Base-by-base conservation (phyloP, 345 rosid species). In the Salix suchowensis region DNA sequence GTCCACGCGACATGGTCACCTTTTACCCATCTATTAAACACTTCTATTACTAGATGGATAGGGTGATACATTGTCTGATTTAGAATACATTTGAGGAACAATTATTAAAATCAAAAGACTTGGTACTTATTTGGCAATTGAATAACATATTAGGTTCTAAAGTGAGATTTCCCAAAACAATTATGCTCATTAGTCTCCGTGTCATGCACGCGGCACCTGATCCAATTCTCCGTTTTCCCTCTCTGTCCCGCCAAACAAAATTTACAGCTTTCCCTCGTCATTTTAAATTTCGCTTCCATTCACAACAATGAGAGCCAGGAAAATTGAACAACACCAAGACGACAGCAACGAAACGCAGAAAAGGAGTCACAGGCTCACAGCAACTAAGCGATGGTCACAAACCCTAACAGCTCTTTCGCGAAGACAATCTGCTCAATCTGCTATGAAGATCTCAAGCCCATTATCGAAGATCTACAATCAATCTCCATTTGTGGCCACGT, bases 401-500 rank as follows among this genome's bases (percentile, higher is more conserved):
- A 58, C 48, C 14, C 69, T 11, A 54, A 36, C 58, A 79, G 75
- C 73, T 77, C 79, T 46, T 85, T 85, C 74, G 84, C 83, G 34
- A 91, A 77, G 78, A 87, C 94, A 1, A 89, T 93, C 34, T 96
- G 99, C 75, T 84, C 99, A 0, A 93, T 96, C 73, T 96, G 98
- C 81, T 92, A 88, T 79, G 97, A 96, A 85, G 98, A 96, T 82
- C 97, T 93, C 26, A 96, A 88, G 82, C 99, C 98, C 48, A 85
- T 91, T 66, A 85, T 81, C 70, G 97, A 93, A 79, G 92, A 96
- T 80, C 92, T 93, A 32, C 98, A 92, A 72, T 88, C 88, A 46
- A 89, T 96, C 82, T 88, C 98, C 68, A 83, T 90, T 61, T 93
- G 98, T 76, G 97, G 98, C 74, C 98, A 96, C 36, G 99, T 96